phyloP scores from a whole-genome alignment of 2,329 filamentous ascomycete genomes.

The Cucurbitaria berberidis region DNA sequence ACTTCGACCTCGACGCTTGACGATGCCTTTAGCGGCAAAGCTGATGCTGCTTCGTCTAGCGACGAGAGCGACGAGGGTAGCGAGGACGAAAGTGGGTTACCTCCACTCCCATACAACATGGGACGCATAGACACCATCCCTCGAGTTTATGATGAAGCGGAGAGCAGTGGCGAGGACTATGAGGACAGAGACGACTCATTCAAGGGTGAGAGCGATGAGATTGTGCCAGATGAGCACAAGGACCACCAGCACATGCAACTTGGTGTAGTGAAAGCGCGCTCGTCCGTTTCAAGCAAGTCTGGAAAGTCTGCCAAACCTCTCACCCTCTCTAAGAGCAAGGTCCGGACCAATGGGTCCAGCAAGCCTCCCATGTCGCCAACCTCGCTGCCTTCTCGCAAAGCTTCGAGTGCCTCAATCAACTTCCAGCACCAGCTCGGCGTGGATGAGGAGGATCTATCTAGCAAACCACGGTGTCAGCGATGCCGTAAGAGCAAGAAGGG shows the following conservation, averaged over 20 bases:
- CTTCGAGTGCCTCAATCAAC: conserved; percentile 72
- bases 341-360: conserved; percentile 48
- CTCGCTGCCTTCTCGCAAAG: conserved; percentile 76
- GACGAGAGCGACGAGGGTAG: conserved; percentile 73
- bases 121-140: conserved; percentile 24
- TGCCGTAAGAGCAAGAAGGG: conserved; percentile 99
- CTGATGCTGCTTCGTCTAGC: conserved; percentile 65
- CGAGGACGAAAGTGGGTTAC: conserved; percentile 62
- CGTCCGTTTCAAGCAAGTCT: conserved; percentile 48
- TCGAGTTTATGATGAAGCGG: conserved; percentile 57
- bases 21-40: conserved; percentile 89
- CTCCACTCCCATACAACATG: conserved; percentile 45
- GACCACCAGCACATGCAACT: conserved; percentile 53
- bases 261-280: conserved; percentile 44
- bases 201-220: conserved; percentile 61
- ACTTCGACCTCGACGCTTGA: conserved; percentile 93
- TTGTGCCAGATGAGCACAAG: conserved; percentile 45
- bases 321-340: conserved; percentile 60
- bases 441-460: conserved; percentile 89
- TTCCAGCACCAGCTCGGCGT: conserved; percentile 66
- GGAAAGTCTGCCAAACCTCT: conserved; percentile 50
- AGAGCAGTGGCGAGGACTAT: conserved; percentile 67
- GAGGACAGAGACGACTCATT: conserved; percentile 61
- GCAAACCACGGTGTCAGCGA: conserved; percentile 94
- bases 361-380: conserved; percentile 60